These are phyloP conservation scores for Sclerotinia nivalis DNA, from an alignment of 2,329 filamentous ascomycete genomes.

Conservation along the genomic window DNA sequence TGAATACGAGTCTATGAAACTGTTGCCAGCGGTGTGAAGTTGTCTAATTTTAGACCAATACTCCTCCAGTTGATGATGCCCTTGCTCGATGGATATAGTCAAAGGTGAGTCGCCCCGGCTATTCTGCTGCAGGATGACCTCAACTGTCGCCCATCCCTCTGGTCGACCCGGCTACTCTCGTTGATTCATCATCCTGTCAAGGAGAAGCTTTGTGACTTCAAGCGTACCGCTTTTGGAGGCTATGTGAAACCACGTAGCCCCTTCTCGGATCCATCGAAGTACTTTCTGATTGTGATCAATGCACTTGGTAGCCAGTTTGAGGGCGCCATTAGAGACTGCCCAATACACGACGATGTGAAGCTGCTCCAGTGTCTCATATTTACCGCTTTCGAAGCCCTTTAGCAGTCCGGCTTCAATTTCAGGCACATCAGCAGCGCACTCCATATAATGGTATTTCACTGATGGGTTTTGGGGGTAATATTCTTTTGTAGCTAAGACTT, in stretches of 20 bases:
- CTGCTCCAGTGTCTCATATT: neutral
- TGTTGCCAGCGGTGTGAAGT: neutral
- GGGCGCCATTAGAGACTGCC: neutral
- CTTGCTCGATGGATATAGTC: neutral
- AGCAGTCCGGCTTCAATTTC: neutral
- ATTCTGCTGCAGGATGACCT: neutral
- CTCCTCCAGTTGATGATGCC: neutral
- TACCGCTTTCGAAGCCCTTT: neutral
- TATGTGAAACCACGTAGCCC: neutral
- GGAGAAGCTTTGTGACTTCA: neutral
- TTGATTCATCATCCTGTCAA: neutral
- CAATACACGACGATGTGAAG: neutral
- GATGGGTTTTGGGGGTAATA: neutral
- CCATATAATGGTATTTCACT: neutral
- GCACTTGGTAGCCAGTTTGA: neutral
- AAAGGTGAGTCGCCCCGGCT: neutral
- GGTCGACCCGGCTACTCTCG: neutral
- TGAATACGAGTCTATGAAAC: neutral
- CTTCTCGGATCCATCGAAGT: neutral
- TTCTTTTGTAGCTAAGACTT: neutral
- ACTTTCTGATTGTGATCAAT: neutral
- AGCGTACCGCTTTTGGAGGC: neutral
- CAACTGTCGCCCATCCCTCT: neutral
- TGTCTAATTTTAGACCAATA: neutral
- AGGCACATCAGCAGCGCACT: neutral